Evolutionary conservation across 2,329 filamentous ascomycete species (phyloP).

Genomic region (Akanthomyces muscarius): DNA sequence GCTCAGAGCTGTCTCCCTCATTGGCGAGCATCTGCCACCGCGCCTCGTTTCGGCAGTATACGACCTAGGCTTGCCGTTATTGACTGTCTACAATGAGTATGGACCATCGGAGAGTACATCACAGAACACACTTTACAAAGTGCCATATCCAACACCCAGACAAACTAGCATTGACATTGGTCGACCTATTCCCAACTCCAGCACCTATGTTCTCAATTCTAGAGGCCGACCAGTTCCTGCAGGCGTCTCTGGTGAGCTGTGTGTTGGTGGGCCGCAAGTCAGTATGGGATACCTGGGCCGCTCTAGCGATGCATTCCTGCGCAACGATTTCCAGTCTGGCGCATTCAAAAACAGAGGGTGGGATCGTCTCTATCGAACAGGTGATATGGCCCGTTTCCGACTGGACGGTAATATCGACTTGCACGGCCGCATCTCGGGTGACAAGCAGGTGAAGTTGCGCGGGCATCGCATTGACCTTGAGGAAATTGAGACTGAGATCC

Average conservation of each 20-base stretch:
- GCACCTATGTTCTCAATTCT: constrained; percentile 7
- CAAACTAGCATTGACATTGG: constrained; percentile 3
- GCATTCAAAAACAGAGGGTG: constrained; percentile 17
- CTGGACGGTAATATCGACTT: constrained; percentile 34
- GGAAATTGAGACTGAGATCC: constrained; percentile 32
- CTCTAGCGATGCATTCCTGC: constrained; percentile 4
- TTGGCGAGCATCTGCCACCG: constrained; percentile 7
- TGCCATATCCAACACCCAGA: neutral
- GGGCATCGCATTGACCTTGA: constrained; percentile 36
- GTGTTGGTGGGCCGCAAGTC: constrained; percentile 6
- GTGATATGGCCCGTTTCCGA: constrained; percentile 37
- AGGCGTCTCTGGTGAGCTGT: constrained; percentile 4
- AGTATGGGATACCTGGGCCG: constrained; percentile 10
- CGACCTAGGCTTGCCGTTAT: neutral
- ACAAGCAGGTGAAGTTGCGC: constrained; percentile 34
- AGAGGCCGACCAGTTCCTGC: neutral
- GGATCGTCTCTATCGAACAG: constrained; percentile 40
- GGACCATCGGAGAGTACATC: constrained; percentile 9
- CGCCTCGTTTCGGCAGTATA: neutral
- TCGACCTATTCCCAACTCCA: neutral
- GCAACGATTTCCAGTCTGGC: neutral
- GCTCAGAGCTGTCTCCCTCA: neutral
- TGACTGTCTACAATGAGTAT: constrained; percentile 5
- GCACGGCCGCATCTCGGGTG: constrained; percentile 35
- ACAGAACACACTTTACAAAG: constrained; percentile 2